Conservation (phyloP, 2,329 filamentous ascomycete genomes). For the Penicillium sp. region DNA sequence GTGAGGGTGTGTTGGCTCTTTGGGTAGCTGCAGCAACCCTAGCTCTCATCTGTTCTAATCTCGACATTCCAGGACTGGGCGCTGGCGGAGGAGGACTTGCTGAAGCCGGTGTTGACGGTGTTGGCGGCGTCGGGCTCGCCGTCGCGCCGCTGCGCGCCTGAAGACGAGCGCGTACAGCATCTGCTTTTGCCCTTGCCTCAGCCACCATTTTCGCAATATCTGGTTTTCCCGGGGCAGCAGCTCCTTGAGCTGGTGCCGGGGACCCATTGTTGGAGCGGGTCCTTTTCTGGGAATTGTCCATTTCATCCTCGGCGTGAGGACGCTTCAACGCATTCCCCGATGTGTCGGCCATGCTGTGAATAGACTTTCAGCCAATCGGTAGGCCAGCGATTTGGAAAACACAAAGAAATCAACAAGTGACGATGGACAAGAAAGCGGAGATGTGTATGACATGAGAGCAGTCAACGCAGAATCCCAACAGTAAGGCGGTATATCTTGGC, state of each 20-base stretch:
- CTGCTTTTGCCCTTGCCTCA: conserved; percentile 48
- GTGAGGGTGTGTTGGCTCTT: conserved; percentile 42
- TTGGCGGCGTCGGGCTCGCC: conserved; percentile 22
- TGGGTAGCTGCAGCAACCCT: conserved; percentile 71
- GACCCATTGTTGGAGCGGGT: conserved; percentile 51
- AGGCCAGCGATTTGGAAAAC: background rate
- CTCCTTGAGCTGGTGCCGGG: conserved; percentile 41
- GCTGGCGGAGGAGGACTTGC: conserved; percentile 39
- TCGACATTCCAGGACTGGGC: conserved; percentile 53
- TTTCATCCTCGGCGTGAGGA: conserved; percentile 48
- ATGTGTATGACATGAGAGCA: background rate
- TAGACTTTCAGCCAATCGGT: conserved; percentile 11
- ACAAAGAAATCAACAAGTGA: background rate
- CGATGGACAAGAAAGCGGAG: background rate
- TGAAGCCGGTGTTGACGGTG: conserved; percentile 25
- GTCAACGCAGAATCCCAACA: conserved; percentile 17
- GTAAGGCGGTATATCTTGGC: conserved; percentile 33
- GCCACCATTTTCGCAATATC: conserved; percentile 49
- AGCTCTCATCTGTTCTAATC: conserved; percentile 73
- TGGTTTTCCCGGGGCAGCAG: conserved; percentile 34
- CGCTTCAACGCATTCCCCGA: conserved; percentile 47
- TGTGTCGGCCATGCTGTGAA: conserved; percentile 41
- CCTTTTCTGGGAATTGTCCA: conserved; percentile 45
- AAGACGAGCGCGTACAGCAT: conserved; percentile 47
- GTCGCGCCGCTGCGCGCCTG: conserved; percentile 38